Conservation (phyloP, 805 yeast species). For the Ogataea neopini region DNA sequence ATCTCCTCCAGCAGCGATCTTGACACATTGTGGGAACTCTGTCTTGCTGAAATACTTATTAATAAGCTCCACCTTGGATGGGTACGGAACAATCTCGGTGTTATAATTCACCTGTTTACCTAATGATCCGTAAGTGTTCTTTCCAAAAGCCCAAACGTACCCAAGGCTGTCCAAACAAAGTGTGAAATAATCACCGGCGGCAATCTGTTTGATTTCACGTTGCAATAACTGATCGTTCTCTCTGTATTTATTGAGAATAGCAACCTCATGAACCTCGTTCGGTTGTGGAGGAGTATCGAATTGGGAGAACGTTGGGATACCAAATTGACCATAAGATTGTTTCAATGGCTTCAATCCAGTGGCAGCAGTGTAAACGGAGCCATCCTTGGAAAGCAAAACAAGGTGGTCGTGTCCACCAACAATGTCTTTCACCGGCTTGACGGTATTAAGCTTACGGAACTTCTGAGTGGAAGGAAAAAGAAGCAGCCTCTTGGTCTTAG, state of each 20-base stretch:
- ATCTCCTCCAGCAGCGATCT: conserved; percentile 70
- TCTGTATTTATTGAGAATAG: conserved; percentile 52
- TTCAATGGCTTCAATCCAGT: conserved; percentile 52
- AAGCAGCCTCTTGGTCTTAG: conserved; percentile 11
- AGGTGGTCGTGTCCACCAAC: conserved; percentile 69
- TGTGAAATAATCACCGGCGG: conserved; percentile 75
- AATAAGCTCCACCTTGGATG: conserved; percentile 51
- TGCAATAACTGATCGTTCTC: conserved; percentile 29
- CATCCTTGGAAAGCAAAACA: conserved; percentile 57
- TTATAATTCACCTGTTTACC: conserved; percentile 68
- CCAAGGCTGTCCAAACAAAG: conserved; percentile 70
- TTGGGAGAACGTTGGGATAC: conserved; percentile 72
- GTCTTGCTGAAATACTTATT: conserved; percentile 40
- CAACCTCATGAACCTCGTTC: conserved; percentile 53
- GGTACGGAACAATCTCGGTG: conserved; percentile 70
- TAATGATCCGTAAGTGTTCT: conserved; percentile 80
- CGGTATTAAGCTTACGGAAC: conserved; percentile 20
- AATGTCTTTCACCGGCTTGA: conserved; percentile 39
- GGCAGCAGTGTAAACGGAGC: conserved; percentile 62
- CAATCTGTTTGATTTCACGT: conserved; percentile 57
- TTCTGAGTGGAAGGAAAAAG: conserved; percentile 17
- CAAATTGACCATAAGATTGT: conserved; percentile 74
- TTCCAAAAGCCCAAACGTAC: conserved; percentile 82
- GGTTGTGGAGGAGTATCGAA: conserved; percentile 54
- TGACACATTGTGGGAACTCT: conserved; percentile 47